These are phyloP conservation scores for Aspergillus pseudotamarii DNA, from an alignment of 2,329 filamentous ascomycete genomes.

Conservation along the genomic window DNA sequence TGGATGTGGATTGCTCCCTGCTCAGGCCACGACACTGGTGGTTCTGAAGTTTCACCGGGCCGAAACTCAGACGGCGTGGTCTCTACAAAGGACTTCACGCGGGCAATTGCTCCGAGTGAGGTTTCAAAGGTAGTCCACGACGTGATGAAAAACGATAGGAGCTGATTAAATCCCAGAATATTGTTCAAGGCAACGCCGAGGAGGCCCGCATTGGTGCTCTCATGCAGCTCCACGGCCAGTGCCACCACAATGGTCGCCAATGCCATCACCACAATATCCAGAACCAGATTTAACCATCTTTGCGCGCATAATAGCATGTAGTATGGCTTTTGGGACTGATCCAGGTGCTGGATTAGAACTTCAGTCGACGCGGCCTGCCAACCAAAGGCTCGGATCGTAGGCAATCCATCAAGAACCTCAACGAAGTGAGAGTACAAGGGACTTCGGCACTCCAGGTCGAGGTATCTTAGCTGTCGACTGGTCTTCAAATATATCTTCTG, in stretches of 20 bases:
- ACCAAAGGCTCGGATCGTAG: constrained; percentile 54
- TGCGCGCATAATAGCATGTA: constrained; percentile 51
- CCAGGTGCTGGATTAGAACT: constrained; percentile 40
- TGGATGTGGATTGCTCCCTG: constrained; percentile 2
- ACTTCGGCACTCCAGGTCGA: constrained; percentile 56
- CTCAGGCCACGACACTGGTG: background rate
- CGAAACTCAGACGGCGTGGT: constrained; percentile 8
- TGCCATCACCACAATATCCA: constrained; percentile 47
- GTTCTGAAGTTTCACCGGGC: background rate
- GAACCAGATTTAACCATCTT: constrained; percentile 45
- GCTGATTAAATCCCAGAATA: constrained; percentile 34
- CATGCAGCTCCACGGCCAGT: constrained; percentile 41
- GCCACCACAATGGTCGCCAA: constrained; percentile 47
- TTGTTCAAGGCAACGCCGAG: constrained; percentile 52
- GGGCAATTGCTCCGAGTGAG: constrained; percentile 49
- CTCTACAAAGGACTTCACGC: constrained; percentile 18
- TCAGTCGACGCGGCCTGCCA: constrained; percentile 47
- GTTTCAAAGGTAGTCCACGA: constrained; percentile 58
- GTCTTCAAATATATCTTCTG: constrained; percentile 49
- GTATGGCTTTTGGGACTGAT: constrained; percentile 48
- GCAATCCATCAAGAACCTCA: constrained; percentile 52
- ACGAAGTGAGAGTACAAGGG: constrained; percentile 56
- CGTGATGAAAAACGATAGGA: constrained; percentile 36
- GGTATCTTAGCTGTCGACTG: constrained; percentile 50
- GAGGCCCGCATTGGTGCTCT: constrained; percentile 42